Percentiles rank a stretch among this genome's conserved stretches.
Conservation (phyloP, 2,329 filamentous ascomycete species). For the Ascocoryne sarcoides region DNA sequence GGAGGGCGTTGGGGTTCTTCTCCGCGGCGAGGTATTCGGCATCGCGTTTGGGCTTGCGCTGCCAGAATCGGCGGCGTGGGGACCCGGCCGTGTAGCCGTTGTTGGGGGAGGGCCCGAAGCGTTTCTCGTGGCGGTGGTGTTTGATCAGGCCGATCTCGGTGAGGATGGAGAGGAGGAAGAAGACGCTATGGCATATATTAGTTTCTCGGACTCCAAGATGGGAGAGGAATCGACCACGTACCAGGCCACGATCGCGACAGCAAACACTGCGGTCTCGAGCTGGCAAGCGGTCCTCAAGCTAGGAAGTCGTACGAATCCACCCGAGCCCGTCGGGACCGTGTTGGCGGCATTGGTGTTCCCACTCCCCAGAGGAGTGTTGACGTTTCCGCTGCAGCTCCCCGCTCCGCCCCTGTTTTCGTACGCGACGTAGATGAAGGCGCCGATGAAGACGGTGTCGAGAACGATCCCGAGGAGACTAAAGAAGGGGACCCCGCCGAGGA, state of each 20-base stretch:
- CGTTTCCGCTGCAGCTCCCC: constrained; percentile 52
- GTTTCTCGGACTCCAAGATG: constrained; percentile 3
- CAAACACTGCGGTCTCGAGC: constrained; percentile 68
- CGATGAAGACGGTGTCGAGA: constrained; percentile 69
- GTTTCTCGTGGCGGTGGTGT: constrained; percentile 66
- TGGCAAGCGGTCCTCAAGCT: constrained; percentile 56
- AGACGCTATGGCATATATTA: constrained; percentile 39
- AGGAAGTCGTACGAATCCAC: constrained; percentile 32
- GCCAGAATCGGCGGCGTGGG: constrained; percentile 31
- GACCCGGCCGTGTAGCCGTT: constrained; percentile 61
- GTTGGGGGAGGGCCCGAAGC: constrained; percentile 54
- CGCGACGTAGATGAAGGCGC: constrained; percentile 74
- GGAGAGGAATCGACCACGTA: constrained; percentile 34
- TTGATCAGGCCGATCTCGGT: constrained; percentile 60
- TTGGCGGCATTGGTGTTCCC: constrained; percentile 45
- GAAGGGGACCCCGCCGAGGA: constrained; percentile 63
- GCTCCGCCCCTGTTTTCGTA: constrained; percentile 63
- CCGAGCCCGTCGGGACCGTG: constrained; percentile 39
- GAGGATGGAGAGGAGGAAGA: constrained; percentile 66
- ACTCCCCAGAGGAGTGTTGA: constrained; percentile 61
- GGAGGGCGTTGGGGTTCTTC: constrained; percentile 29
- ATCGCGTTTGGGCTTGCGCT: constrained; percentile 18
- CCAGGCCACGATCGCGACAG: constrained; percentile 70
- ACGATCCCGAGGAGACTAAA: constrained; percentile 66
- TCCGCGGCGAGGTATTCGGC: constrained; percentile 13